Evolutionary conservation across 441 rosid genomes (phyloP).

Genomic region (Pelargonium australe): DNA sequence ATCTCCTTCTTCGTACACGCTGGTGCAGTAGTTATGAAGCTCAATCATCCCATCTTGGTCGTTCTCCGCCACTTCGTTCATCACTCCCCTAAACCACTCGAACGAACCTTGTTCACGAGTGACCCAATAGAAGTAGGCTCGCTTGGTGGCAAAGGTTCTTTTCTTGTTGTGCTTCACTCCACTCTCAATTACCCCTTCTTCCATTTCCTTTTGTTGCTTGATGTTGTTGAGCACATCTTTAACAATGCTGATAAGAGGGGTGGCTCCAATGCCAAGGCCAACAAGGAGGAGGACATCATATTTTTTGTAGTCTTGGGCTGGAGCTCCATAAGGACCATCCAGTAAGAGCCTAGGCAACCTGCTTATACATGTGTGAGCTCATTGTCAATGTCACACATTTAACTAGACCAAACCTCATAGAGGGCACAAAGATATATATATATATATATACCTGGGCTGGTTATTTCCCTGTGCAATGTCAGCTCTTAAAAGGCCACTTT

Average conservation of each 20-base stretch:
- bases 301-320: conserved; percentile 89
- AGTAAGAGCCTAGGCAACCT: conserved; percentile 71
- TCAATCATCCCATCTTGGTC: conserved; percentile 69
- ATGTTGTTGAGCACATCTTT: conserved; percentile 88
- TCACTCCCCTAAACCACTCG: conserved; percentile 91
- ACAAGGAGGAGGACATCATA: conserved; percentile 82
- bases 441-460: conserved; percentile 37
- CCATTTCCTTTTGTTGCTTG: conserved; percentile 31
- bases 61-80: conserved; percentile 80
- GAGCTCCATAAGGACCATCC: conserved; percentile 95
- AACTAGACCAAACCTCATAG: not conserved
- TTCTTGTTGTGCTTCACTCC: conserved; percentile 25
- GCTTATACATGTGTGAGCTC: conserved; percentile 5
- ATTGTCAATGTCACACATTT: not conserved
- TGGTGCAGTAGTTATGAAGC: conserved; percentile 83
- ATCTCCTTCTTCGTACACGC: conserved; percentile 90
- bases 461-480: conserved; percentile 31
- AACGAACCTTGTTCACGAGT: conserved; percentile 90
- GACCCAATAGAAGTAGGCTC: conserved; percentile 92
- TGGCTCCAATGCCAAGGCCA: conserved; percentile 93
- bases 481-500: conserved; percentile 48
- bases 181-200: conserved; percentile 33
- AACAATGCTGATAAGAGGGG: conserved; percentile 91
- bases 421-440: not conserved
- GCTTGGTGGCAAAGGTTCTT: conserved; percentile 48